Evolutionary conservation across 345 rosid species (phyloP).

Genomic region (Clausena lansium): DNA sequence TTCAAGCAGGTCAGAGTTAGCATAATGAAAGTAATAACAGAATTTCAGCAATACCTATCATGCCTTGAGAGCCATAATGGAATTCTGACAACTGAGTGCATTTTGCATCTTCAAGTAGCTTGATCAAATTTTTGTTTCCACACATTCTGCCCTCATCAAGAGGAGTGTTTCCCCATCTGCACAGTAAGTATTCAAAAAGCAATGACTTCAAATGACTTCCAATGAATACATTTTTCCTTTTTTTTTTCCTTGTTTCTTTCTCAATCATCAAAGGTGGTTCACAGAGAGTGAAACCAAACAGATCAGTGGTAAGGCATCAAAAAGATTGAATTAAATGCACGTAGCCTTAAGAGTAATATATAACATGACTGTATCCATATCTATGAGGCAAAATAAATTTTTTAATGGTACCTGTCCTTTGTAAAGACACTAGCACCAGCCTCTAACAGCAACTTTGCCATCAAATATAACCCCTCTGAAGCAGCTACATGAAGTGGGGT

Average conservation of each 20-base stretch:
- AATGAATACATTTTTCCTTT: background rate
- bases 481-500: slow-evolving; percentile 94
- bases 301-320: background rate
- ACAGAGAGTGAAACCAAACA: background rate
- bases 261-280: background rate
- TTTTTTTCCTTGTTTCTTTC: background rate
- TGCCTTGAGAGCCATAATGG: slow-evolving; percentile 29
- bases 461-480: slow-evolving; percentile 74
- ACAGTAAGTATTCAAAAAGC: slow-evolving; percentile 6
- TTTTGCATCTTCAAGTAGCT: slow-evolving; percentile 70
- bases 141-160: slow-evolving; percentile 65
- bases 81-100: slow-evolving; percentile 38
- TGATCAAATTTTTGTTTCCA: slow-evolving; percentile 83
- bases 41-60: slow-evolving; percentile 42
- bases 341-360: background rate
- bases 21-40: background rate
- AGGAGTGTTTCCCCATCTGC: slow-evolving; percentile 90
- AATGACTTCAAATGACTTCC: no score
- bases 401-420: slow-evolving; percentile 66
- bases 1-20: background rate
- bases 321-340: background rate
- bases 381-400: background rate
- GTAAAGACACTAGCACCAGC: slow-evolving; percentile 76
- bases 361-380: slow-evolving; percentile 1
- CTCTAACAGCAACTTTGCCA: slow-evolving; percentile 75